Evolutionary conservation across 805 yeast genomes (phyloP), one percentile per base, ranked within the genome.

Genomic region (Yamadazyma endophytica): DNA sequence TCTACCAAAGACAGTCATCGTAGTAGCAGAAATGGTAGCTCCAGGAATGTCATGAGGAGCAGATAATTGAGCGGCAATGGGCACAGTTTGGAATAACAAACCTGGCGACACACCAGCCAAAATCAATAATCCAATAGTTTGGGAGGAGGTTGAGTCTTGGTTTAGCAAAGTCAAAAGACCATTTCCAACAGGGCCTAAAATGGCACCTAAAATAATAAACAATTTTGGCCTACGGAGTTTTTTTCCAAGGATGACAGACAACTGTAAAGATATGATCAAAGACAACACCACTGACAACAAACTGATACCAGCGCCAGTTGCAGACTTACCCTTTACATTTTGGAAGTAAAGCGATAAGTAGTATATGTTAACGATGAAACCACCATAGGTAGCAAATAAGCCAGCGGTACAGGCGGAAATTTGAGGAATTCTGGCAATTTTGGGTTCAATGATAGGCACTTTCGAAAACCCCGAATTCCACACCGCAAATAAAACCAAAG

Each of bases 1-100:
- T 40, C 79, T 63, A 9, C 51, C 48, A 44, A 71, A 71, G 39
- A 62, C 61, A 33, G 68, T 35, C 29, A 64, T 54, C 1, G 75
- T 51, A 5, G 77, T 70, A 2, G 72, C 58, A 48, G 73, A 46
- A 28, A 75, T 68, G 6, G 61, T 56, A 2, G 68, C 61, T 9
- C 79, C 79, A 5, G 71, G 64, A 1, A 57, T 48, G 37, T 72
- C 68, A n/a, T n/a, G n/a, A 21, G 80, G 77, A 8, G 75, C 73
- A 16, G 62, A 52, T 6, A 74, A 49, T 42, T 75, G 77, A 1
- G 71, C 59, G 2, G 67, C 48, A 21, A 72, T 44, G 29, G 70
- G 54, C 11, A 61, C 43, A 1, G 73, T 54, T 45, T 74, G 79
- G 46, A 72, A 53, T 32, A 51, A 57, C 13, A 69, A 19, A 3